These are phyloP conservation scores for Alternaria infectoria DNA, from an alignment of 2,329 filamentous ascomycete species.

Conservation along the genomic window DNA sequence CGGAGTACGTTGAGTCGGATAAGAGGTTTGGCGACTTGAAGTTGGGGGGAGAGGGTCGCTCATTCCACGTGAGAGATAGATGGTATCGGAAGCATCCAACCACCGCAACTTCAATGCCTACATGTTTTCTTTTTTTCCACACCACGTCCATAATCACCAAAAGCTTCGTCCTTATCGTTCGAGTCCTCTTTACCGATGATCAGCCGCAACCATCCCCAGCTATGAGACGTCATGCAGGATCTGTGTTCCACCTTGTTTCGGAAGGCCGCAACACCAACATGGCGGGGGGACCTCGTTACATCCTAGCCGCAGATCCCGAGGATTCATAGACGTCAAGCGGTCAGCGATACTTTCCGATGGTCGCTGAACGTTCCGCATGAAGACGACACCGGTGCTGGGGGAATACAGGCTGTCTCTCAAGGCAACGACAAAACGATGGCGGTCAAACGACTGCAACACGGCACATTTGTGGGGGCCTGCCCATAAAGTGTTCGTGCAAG, in stretches of 20 bases:
- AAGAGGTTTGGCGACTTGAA: not conserved
- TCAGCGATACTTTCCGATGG: conserved; percentile 7
- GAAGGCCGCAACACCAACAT: conserved; percentile 19
- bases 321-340: conserved; percentile 1
- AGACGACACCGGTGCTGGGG: conserved; percentile 14
- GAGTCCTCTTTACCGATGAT: not conserved
- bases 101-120: not conserved
- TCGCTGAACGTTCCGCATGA: conserved; percentile 21
- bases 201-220: not conserved
- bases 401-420: conserved; percentile 29
- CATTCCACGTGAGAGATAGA: not conserved
- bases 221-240: conserved; percentile 26
- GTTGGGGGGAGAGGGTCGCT: not conserved
- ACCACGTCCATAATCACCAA: not conserved
- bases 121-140: not conserved
- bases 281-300: conserved; percentile 11
- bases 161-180: not conserved
- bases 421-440: conserved; percentile 36
- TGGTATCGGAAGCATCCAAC: not conserved
- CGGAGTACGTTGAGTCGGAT: not conserved
- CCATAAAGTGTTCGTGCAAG: conserved; percentile 18
- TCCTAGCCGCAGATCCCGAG: conserved; percentile 15
- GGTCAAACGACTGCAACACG: conserved; percentile 16
- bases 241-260: conserved; percentile 34
- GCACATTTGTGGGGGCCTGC: conserved; percentile 16